Evolutionary conservation across 129 eudicot genomes (phyloP).

Genomic region (Helianthus annuus): DNA sequence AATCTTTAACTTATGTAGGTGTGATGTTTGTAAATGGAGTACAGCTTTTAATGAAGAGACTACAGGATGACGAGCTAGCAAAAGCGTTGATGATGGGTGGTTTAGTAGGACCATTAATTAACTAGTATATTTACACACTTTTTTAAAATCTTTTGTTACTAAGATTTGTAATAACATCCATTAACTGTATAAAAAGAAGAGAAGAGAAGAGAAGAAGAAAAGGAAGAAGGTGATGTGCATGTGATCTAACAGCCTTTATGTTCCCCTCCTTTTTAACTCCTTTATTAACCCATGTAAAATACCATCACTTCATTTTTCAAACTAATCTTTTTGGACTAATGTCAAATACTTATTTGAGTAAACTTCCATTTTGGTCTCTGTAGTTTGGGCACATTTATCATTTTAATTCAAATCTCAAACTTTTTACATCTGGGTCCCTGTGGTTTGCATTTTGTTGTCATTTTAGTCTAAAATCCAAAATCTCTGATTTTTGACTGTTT

Average conservation of each 20-base stretch:
- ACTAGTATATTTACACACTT: constrained; percentile 28
- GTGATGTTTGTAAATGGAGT: constrained; percentile 26
- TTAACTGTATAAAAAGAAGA: constrained; percentile 58
- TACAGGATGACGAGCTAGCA: constrained; percentile 35
- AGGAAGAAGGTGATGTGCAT: constrained; percentile 67
- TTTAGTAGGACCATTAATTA: constrained; percentile 34
- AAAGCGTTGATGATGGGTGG: constrained; percentile 40
- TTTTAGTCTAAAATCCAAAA: no score
- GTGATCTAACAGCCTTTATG: constrained; percentile 79
- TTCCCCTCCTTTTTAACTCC: constrained; percentile 53
- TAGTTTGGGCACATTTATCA: no score
- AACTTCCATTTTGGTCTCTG: no score
- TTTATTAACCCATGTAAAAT: constrained; percentile 25
- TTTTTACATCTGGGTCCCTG: no score
- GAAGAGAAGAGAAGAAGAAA: constrained; percentile 71
- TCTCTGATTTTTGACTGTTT: no score
- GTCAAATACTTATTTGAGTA: not conserved
- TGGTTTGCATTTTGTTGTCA: no score
- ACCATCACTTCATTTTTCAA: constrained; percentile 9
- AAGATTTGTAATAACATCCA: constrained; percentile 40
- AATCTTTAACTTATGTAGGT: not conserved
- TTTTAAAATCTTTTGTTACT: not conserved
- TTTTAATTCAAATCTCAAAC: no score
- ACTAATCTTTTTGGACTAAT: not conserved
- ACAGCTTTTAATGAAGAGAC: constrained; percentile 31